Evolutionary conservation across 2,329 filamentous ascomycete species (phyloP).

Genomic region (Pyricularia sp.): DNA sequence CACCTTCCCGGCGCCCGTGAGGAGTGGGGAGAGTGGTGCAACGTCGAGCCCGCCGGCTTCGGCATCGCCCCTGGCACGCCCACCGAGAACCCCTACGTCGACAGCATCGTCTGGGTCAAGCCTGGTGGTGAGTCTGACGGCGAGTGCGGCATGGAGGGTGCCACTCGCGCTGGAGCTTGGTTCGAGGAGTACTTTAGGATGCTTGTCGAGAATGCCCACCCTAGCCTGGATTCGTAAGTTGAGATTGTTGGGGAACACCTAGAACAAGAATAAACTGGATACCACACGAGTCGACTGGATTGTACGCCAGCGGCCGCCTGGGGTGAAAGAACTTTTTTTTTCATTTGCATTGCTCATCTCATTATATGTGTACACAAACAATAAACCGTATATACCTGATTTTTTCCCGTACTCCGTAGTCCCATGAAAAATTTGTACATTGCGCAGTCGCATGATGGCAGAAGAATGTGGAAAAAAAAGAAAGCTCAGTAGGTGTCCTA

Average conservation of each 20-base stretch:
- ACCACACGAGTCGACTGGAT: neutral
- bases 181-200: slow-evolving; percentile 30
- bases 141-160: slow-evolving; percentile 24
- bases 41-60: slow-evolving; percentile 29
- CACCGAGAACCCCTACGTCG: slow-evolving; percentile 24
- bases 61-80: slow-evolving; percentile 25
- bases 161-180: slow-evolving; percentile 29
- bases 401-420: neutral
- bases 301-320: neutral
- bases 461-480: neutral
- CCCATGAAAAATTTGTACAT: neutral
- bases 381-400: neutral
- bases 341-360: neutral
- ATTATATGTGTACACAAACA: neutral
- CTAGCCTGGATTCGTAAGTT: slow-evolving; percentile 5
- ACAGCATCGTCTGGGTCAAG: slow-evolving; percentile 35
- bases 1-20: slow-evolving; percentile 23
- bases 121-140: slow-evolving; percentile 34
- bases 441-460: neutral
- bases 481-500: neutral
- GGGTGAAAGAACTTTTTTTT: neutral
- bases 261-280: neutral
- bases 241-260: neutral
- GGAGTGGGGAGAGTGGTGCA: slow-evolving; percentile 35
- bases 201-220: slow-evolving; percentile 28